Conservation (phyloP, 108 stramenopile species). For the Aurantiochytrium sp. region DNA sequence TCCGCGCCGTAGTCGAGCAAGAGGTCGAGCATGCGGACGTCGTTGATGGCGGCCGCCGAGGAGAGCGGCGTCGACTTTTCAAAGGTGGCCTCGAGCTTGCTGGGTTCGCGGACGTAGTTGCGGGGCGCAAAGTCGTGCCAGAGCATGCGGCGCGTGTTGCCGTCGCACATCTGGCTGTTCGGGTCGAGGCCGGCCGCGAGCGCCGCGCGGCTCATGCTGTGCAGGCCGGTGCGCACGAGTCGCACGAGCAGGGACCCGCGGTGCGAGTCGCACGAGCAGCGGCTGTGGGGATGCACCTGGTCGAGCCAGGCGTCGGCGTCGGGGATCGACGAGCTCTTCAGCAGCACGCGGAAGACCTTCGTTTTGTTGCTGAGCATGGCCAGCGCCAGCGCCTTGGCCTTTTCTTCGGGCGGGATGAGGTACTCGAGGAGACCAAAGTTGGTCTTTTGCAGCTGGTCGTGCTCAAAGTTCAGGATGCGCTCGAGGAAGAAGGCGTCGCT, state of each 20-base stretch:
- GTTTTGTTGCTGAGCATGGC: conserved; percentile 22
- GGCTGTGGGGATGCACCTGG: background rate
- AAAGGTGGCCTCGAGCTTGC: background rate
- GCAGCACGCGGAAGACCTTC: background rate
- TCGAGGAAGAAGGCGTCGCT: background rate
- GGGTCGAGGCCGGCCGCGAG: background rate
- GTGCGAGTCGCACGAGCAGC: background rate
- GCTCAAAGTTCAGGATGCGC: background rate
- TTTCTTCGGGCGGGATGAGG: background rate
- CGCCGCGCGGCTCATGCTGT: background rate
- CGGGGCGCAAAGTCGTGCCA: background rate
- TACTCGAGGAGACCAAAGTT: background rate
- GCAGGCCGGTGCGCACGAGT: background rate
- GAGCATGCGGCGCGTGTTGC: background rate
- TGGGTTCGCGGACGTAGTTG: background rate
- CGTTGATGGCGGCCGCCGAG: background rate
- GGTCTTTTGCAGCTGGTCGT: background rate
- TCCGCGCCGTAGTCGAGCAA: conserved; percentile 6
- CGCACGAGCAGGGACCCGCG: conserved; percentile 22
- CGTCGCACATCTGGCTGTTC: background rate
- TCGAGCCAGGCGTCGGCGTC: background rate
- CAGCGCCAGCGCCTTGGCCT: conserved; percentile 15
- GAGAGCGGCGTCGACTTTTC: conserved; percentile 12
- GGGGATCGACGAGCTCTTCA: background rate
- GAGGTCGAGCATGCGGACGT: conserved; percentile 17